A percentile compares a stretch with the other conserved stretches of the same genome.
Conservation (phyloP, 1,284 basidiomycete genomes). For the Ceratobasidium sp. region DNA sequence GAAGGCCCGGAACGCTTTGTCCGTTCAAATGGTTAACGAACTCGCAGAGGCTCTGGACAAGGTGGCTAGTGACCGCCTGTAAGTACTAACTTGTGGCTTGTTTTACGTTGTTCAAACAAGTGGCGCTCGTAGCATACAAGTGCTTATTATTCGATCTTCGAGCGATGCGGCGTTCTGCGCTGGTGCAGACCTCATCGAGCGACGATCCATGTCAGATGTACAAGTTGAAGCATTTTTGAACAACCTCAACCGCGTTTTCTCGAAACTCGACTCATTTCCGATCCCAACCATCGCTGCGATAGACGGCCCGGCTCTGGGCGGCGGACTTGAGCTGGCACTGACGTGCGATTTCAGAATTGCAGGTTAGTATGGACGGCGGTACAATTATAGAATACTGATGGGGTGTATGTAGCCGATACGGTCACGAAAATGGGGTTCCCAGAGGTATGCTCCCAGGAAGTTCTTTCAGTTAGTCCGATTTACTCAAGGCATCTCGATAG, state of each 20-base stretch:
- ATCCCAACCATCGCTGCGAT: conserved; percentile 93
- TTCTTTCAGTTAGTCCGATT: not conserved
- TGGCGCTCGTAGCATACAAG: conserved; percentile 68
- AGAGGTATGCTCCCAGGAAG: conserved; percentile 65
- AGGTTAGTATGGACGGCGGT: conserved; percentile 62
- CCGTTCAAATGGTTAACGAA: conserved; percentile 28
- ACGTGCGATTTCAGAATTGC: conserved; percentile 93
- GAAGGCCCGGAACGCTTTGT: conserved; percentile 26
- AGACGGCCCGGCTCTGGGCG: conserved; percentile 93
- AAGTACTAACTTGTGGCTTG: not conserved
- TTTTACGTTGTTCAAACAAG: not conserved
- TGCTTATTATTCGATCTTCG: conserved; percentile 83
- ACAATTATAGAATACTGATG: not conserved
- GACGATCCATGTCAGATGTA: conserved; percentile 80
- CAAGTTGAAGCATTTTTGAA: conserved; percentile 86
- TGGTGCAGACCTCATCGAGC: conserved; percentile 90
- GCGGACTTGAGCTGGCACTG: conserved; percentile 88
- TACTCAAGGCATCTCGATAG: not conserved
- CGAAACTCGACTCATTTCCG: conserved; percentile 81
- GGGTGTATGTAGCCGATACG: conserved; percentile 58
- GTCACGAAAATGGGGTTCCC: conserved; percentile 87
- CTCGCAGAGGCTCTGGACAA: conserved; percentile 24
- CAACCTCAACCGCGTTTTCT: conserved; percentile 79
- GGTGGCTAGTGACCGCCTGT: conserved; percentile 2
- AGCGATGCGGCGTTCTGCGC: conserved; percentile 86